Conservation (phyloP, 1,284 basidiomycete genomes). For the Cutaneotrichosporon dermatis region DNA sequence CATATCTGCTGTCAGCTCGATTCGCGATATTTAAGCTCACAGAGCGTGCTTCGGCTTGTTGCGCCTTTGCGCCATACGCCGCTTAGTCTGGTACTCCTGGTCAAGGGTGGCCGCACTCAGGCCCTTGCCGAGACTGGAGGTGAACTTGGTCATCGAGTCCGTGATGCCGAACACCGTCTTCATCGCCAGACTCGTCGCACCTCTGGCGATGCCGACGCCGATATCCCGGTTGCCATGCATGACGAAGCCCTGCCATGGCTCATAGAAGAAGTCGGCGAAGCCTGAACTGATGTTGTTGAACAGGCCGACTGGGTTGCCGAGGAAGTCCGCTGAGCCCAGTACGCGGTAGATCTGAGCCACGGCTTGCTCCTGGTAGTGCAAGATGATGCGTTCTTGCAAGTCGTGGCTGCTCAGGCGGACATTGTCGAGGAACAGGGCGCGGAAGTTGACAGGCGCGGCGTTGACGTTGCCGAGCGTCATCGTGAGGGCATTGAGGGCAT, state of each 20-base stretch:
- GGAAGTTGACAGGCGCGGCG: constrained; percentile 92
- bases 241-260: constrained; percentile 94
- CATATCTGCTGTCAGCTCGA: constrained; percentile 59
- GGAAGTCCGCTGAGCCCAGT: constrained; percentile 91
- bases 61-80: constrained; percentile 80
- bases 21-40: constrained; percentile 51
- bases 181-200: constrained; percentile 96
- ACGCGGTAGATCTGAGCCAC: constrained; percentile 93
- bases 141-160: constrained; percentile 95
- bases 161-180: constrained; percentile 97
- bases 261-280: constrained; percentile 98
- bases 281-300: constrained; percentile 99
- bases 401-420: constrained; percentile 83
- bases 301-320: constrained; percentile 76
- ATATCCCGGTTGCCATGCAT: constrained; percentile 96
- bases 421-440: constrained; percentile 91
- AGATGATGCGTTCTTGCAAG: constrained; percentile 75
- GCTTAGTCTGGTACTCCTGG: constrained; percentile 85
- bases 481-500: constrained; percentile 88
- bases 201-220: constrained; percentile 95
- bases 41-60: constrained; percentile 96
- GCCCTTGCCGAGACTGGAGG: constrained; percentile 94
- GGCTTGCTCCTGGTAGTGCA: constrained; percentile 93
- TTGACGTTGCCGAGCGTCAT: constrained; percentile 98
- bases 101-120: constrained; percentile 95